phyloP scores from a whole-genome alignment of 108 stramenopile species.

The Aurantiochytrium sp. region DNA sequence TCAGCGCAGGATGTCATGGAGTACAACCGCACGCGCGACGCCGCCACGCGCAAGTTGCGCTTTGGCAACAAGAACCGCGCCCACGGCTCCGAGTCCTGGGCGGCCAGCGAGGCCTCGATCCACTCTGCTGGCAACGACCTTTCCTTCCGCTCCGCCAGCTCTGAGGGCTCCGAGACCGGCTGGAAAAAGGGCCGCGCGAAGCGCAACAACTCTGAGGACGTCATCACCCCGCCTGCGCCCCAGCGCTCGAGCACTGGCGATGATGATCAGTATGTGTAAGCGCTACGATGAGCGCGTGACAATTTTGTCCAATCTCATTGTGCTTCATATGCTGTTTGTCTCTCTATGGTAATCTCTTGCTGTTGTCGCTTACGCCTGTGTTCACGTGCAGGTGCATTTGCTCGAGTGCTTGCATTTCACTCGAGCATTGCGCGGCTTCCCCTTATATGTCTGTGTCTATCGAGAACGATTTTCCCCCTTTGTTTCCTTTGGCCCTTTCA shows the following conservation, averaged over 20 bases:
- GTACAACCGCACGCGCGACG: slow-evolving; percentile 19
- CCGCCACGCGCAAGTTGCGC: slow-evolving; percentile 1
- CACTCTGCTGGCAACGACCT: background rate
- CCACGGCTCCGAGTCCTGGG: background rate
- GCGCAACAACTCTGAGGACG: background rate
- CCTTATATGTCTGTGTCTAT: too few species aligned
- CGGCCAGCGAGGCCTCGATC: background rate
- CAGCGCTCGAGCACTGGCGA: background rate
- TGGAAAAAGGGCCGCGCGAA: background rate
- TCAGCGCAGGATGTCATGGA: slow-evolving; percentile 15
- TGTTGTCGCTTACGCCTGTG: too few species aligned
- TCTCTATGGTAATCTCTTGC: too few species aligned
- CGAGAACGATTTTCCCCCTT: too few species aligned
- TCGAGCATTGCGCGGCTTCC: too few species aligned
- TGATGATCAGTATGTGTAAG: background rate
- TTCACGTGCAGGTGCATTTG: too few species aligned
- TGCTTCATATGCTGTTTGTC: background rate
- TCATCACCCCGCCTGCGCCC: background rate
- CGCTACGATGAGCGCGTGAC: background rate
- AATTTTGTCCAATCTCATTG: background rate
- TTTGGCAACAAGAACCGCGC: background rate
- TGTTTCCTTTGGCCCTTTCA: too few species aligned
- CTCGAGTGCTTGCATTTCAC: too few species aligned
- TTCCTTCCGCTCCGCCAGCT: background rate
- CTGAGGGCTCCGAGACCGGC: background rate